Conservation (phyloP, 306 rosid genomes). For the Vigna mungo region DNA sequence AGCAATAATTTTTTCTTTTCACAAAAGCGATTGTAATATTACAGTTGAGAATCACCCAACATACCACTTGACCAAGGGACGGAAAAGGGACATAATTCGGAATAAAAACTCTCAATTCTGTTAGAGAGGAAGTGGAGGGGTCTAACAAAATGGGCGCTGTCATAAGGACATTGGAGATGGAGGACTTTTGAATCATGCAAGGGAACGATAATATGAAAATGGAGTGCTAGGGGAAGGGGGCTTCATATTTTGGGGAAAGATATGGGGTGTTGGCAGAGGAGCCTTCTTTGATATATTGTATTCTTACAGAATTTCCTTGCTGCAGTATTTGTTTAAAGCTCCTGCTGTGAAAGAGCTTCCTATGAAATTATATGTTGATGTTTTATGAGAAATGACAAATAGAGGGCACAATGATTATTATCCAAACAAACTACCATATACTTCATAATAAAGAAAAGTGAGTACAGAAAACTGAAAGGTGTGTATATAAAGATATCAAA, state of each 20-base stretch:
- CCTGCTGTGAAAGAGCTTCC: conserved; percentile 6
- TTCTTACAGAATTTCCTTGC: neutral
- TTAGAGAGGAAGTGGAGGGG: neutral
- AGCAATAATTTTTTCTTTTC: conserved; percentile 27
- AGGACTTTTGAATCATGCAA: neutral
- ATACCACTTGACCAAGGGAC: neutral
- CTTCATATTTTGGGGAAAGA: neutral
- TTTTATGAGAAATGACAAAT: conserved; percentile 14
- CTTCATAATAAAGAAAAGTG: conserved; percentile 37
- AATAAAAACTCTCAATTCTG: neutral
- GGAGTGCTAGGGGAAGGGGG: neutral
- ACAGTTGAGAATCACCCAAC: conserved; percentile 22
- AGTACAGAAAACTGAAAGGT: conserved; percentile 22
- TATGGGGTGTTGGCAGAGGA: neutral
- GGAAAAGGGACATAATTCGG: neutral
- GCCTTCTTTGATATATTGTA: neutral
- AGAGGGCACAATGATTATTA: conserved; percentile 33
- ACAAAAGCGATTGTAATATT: conserved; percentile 21
- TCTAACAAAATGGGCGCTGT: neutral
- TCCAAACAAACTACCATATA: conserved; percentile 9
- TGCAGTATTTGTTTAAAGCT: neutral
- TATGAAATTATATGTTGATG: neutral
- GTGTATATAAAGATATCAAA: conserved; percentile 47
- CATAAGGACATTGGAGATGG: neutral
- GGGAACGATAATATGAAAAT: neutral